Base-by-base conservation (phyloP, 306 rosid genomes). In the Cucurbita moschata region DNA sequence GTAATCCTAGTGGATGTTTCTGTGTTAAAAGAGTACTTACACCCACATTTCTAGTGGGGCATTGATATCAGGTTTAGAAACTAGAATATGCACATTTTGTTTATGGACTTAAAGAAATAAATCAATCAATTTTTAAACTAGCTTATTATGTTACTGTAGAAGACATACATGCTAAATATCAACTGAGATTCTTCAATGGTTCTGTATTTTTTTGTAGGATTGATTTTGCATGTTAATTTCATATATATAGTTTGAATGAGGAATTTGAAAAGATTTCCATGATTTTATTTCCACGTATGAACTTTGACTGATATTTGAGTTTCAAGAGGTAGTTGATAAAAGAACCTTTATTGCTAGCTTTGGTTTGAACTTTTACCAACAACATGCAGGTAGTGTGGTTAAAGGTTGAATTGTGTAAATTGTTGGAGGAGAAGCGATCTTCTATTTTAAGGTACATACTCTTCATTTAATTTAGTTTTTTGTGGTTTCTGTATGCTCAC, bases 351-450 rank as follows among this genome's bases (percentile, higher is more conserved):
- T 68, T 44, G 53, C 40, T 19, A 42, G 53, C 72, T 44, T 68
- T 49, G 16, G 37, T 39, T 70, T 14, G 14, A 49, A 49, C 40
- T 30, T 35, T 70, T 51, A 10, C 60, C 74, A 51, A 70, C 47
- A 30, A 49, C 47, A 8, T 70, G 88, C 95, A 94, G 99, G 92
- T 94, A 69, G 91, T 84, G 52, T 86, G 92, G 87, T 84, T 94
- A 81, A 94, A 94, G 85, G 88, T 81, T 86, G 96, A 91, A 67
- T 86, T 94, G 55, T 91, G 99, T 83, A 86, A 81, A 79, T 78
- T 84, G 82, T 87, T 94, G 75, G 99, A 89, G 81, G 97, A 94
- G 30, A 91, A 88, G 85, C 84, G 99, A 88, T 94, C 99, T 52
- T 80, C 95, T 81, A 75, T 87, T 79, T 92, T 94, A 70, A 89